Evolutionary conservation across 1,284 basidiomycete genomes (phyloP).

Genomic region (Rhodotorula sp.): DNA sequence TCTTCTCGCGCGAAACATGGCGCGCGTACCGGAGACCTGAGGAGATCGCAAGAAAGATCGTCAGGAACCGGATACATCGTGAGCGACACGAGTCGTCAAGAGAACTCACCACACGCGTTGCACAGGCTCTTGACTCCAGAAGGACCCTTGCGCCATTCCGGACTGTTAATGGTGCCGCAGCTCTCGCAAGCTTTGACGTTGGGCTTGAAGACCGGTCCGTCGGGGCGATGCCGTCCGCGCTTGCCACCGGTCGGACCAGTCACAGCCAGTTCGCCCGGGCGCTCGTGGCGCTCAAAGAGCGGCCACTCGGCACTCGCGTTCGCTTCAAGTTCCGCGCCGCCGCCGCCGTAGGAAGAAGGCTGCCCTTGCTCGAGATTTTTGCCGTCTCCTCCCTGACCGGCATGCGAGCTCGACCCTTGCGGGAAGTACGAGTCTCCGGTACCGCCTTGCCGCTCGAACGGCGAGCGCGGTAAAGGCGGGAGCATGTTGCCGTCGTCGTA

Average conservation of each 20-base stretch:
- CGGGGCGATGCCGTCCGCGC: conserved; percentile 55
- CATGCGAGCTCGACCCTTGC: no score
- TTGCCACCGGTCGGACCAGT: conserved; percentile 53
- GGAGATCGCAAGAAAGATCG: no score
- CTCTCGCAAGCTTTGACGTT: conserved; percentile 74
- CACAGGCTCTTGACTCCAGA: conserved; percentile 88
- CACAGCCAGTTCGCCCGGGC: background rate
- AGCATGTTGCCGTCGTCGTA: background rate
- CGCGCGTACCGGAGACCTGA: conserved; percentile 38
- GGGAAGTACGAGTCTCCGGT: no score
- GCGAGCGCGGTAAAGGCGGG: background rate
- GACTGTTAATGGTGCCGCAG: conserved; percentile 78
- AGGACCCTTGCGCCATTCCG: conserved; percentile 85
- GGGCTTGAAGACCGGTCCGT: conserved; percentile 47
- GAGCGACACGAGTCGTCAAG: conserved; percentile 3
- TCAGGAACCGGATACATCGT: no score
- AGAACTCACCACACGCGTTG: conserved; percentile 66
- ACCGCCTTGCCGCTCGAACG: background rate
- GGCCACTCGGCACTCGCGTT: no score
- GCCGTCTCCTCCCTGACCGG: no score
- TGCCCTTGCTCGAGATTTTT: no score
- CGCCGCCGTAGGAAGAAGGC: conserved; percentile 3
- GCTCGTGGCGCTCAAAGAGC: background rate
- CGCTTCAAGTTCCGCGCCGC: no score
- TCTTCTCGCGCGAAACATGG: conserved; percentile 29